Conservation (phyloP, 2,329 filamentous ascomycete genomes). For the Talaromyces sp. region DNA sequence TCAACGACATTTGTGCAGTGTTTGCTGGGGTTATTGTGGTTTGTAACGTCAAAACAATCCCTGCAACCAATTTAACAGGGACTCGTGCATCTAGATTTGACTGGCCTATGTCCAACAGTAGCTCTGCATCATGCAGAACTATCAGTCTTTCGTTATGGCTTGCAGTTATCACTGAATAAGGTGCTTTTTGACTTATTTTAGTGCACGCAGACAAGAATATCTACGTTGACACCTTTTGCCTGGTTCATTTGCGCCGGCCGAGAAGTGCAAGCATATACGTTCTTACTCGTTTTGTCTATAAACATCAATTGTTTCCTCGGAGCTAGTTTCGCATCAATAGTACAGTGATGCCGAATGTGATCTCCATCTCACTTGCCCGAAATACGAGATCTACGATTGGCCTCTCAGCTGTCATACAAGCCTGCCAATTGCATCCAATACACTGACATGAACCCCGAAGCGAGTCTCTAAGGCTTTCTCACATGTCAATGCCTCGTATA, state of each 20-base stretch:
- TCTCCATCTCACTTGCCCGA: background rate
- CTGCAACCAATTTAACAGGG: slow-evolving; percentile 7
- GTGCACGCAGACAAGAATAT: background rate
- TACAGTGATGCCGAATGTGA: background rate
- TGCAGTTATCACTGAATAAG: slow-evolving; percentile 13
- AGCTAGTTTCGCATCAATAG: no score
- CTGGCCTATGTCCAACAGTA: slow-evolving; percentile 10
- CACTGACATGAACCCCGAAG: background rate
- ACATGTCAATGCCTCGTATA: background rate
- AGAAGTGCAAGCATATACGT: background rate
- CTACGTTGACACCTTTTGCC: background rate
- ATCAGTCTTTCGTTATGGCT: slow-evolving; percentile 14
- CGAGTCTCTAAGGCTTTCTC: background rate
- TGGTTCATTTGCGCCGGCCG: background rate
- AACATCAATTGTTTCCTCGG: no score
- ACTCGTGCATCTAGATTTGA: background rate
- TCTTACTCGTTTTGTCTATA: background rate
- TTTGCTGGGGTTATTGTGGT: background rate
- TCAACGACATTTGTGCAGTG: background rate
- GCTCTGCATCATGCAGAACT: slow-evolving; percentile 15
- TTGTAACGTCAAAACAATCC: slow-evolving; percentile 15
- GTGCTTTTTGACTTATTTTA: slow-evolving; percentile 1
- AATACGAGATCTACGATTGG: background rate
- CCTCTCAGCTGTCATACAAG: background rate
- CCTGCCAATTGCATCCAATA: background rate